Conservation (phyloP, 306 rosid species). For the Morella rubra region DNA sequence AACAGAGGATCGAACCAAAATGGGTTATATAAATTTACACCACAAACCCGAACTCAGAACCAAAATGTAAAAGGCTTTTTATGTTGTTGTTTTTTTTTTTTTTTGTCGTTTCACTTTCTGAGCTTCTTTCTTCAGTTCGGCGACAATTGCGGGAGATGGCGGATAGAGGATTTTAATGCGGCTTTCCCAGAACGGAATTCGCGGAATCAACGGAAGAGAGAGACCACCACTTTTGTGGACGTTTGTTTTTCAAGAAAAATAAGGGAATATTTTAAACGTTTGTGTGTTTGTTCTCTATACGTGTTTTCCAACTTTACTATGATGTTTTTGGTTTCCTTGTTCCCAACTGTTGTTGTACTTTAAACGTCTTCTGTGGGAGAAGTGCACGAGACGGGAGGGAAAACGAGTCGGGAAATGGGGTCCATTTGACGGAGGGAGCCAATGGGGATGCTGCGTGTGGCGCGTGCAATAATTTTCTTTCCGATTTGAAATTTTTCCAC, state of each 20-base stretch:
- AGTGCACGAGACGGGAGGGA: not conserved
- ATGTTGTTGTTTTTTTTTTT: too few relatives aligned
- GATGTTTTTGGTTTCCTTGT: too few relatives aligned
- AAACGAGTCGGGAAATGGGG: too few relatives aligned
- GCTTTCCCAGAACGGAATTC: constrained; percentile 24
- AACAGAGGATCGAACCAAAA: constrained; percentile 7
- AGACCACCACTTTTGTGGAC: too few relatives aligned
- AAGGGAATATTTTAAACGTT: not conserved
- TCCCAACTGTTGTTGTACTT: not conserved
- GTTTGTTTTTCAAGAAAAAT: not conserved
- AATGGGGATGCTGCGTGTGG: too few relatives aligned
- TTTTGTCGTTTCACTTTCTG: constrained; percentile 19
- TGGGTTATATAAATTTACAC: constrained; percentile 10
- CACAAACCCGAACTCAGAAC: not conserved
- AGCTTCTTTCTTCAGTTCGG: constrained; percentile 13
- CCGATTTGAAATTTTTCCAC: not conserved
- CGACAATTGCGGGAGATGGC: constrained; percentile 71
- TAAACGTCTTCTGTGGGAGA: not conserved
- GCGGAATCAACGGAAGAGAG: constrained; percentile 59
- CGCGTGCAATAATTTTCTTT: too few relatives aligned
- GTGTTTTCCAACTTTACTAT: not conserved
- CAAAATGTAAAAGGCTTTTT: not conserved
- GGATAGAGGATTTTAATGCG: constrained; percentile 36
- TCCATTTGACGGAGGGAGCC: too few relatives aligned
- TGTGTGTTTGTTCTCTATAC: not conserved